Percentiles rank a stretch among this genome's conserved stretches.
These are phyloP conservation scores for barley (Hordeum vulgare) DNA, from an alignment of 176 grass and related monocot species.

Conservation along the genomic window MorexV3_pseudomolecules_assembly NC_058520.1:25365274-25365773, in stretches of 20 bases:
- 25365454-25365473: not conserved
- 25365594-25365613: not conserved
- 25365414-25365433: not conserved
- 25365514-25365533: not conserved
- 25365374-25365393: not conserved
- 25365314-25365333: not conserved
- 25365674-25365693: not conserved
- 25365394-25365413: too few species aligned
- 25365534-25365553: not conserved
- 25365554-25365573: not conserved
- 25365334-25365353: not conserved
- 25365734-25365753: too few species aligned
- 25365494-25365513: not conserved
- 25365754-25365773: too few species aligned
- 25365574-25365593: not conserved
- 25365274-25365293: not conserved
- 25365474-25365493: not conserved
- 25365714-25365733: too few species aligned
- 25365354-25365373: constrained; percentile 1
- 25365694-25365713: too few species aligned
- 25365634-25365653: too few species aligned
- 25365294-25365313: constrained; percentile 32
- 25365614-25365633: too few species aligned
- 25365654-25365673: not conserved
- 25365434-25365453: not conserved